These are phyloP conservation scores for Penicillium fimorum DNA, from an alignment of 495 filamentous ascomycete genomes.

Conservation along the genomic window DNA sequence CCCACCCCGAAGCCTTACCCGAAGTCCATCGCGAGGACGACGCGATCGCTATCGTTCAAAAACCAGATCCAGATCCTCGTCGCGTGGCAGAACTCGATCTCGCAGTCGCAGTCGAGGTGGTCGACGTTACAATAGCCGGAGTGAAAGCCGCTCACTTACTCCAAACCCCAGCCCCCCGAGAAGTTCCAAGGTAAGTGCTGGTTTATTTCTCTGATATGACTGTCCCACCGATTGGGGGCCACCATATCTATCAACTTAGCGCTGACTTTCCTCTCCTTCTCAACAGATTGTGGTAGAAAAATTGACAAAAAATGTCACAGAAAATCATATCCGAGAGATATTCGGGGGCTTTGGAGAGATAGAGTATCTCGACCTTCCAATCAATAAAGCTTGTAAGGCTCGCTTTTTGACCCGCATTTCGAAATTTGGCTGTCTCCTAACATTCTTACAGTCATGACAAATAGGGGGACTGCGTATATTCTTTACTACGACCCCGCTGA, in stretches of 20 bases:
- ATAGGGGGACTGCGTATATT: constrained; percentile 93
- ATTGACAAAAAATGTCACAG: constrained; percentile 92
- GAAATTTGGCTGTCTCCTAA: background rate
- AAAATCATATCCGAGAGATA: constrained; percentile 83
- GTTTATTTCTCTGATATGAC: background rate
- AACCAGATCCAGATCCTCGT: constrained; percentile 46
- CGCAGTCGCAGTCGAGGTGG: constrained; percentile 42
- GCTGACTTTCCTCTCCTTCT: background rate
- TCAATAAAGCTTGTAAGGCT: constrained; percentile 77
- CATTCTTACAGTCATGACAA: constrained; percentile 67
- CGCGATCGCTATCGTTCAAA: constrained; percentile 40
- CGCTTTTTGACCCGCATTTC: background rate
- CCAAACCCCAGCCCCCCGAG: constrained; percentile 41
- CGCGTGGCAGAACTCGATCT: constrained; percentile 32
- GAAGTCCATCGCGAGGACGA: constrained; percentile 37
- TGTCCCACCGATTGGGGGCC: background rate
- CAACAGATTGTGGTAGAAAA: constrained; percentile 92
- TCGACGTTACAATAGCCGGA: constrained; percentile 41
- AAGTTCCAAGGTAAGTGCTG: constrained; percentile 56
- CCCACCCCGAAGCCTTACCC: constrained; percentile 35
- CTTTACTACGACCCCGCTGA: constrained; percentile 73
- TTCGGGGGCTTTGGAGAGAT: constrained; percentile 89
- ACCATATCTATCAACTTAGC: background rate
- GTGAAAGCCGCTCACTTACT: constrained; percentile 50
- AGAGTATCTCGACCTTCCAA: constrained; percentile 79